A percentile compares a stretch with the other conserved stretches of the same genome.
phyloP scores from a whole-genome alignment of 75 land plant species.

The Ceratopteris richardii region DNA sequence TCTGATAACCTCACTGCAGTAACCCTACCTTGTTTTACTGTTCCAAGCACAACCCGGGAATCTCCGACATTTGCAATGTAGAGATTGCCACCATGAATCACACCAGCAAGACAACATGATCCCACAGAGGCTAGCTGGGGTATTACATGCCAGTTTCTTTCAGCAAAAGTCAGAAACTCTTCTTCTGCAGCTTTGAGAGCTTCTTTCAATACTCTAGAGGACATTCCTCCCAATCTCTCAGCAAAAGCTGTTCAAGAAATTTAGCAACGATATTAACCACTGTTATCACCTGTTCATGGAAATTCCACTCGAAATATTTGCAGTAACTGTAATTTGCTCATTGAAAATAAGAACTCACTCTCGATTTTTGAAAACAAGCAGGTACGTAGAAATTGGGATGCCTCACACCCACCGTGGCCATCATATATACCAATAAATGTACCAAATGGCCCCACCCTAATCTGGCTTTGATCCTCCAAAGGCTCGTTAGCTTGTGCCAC shows the following conservation, averaged over 20 bases:
- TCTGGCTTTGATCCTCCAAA: conserved; percentile 79
- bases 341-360: conserved; percentile 19
- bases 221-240: conserved; percentile 53
- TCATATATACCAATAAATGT: conserved; percentile 85
- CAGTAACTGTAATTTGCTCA: too few relatives aligned
- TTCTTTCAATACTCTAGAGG: conserved; percentile 51
- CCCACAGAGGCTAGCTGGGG: conserved; percentile 24
- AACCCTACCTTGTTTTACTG: conserved; percentile 7
- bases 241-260: conserved; percentile 24
- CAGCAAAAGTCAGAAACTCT: conserved; percentile 53
- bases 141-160: conserved; percentile 26
- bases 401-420: conserved; percentile 96
- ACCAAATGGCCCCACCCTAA: conserved; percentile 49
- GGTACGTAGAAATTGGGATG: conserved; percentile 58
- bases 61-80: conserved; percentile 38
- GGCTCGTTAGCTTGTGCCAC: conserved; percentile 51
- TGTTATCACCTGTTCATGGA: too few relatives aligned
- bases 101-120: conserved; percentile 32
- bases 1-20: conserved; percentile 1
- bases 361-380: conserved; percentile 51
- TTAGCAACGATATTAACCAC: too few relatives aligned
- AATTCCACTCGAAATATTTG: too few relatives aligned
- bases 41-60: conserved; percentile 31
- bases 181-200: conserved; percentile 62
- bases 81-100: conserved; percentile 15